These are phyloP conservation scores for Kockiozyma suomiensis DNA, from an alignment of 805 yeast species.

Conservation along the genomic window DNA sequence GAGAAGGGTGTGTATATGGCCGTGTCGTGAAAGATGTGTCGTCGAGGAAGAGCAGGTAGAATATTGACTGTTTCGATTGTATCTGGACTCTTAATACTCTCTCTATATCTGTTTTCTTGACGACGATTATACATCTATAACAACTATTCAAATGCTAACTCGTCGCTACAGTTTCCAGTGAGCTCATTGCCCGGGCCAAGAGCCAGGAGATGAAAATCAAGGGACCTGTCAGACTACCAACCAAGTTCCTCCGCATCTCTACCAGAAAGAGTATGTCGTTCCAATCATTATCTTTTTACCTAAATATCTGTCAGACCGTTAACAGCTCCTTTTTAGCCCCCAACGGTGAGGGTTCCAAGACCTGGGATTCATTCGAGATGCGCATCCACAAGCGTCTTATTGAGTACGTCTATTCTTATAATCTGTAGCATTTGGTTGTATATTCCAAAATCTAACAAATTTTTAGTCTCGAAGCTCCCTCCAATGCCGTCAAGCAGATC, in stretches of 20 bases:
- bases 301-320: neutral
- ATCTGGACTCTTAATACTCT: neutral
- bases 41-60: neutral
- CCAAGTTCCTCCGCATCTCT: constrained; percentile 95
- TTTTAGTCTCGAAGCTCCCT: constrained; percentile 82
- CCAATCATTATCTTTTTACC: neutral
- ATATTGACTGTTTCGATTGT: neutral
- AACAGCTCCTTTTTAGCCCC: constrained; percentile 56
- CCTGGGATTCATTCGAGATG: constrained; percentile 99
- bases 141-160: neutral
- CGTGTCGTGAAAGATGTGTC: neutral
- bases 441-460: neutral
- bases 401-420: constrained; percentile 56
- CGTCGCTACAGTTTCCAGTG: constrained; percentile 64
- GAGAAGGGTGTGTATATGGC: constrained; percentile 57
- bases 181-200: constrained; percentile 86
- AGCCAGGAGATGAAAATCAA: constrained; percentile 82
- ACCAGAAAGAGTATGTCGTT: constrained; percentile 79
- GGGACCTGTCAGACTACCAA: constrained; percentile 99
- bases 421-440: too few species aligned
- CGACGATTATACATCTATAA: neutral
- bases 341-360: constrained; percentile 99
- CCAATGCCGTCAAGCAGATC: constrained; percentile 88
- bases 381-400: constrained; percentile 99
- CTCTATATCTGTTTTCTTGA: neutral